A percentile compares a stretch with the other conserved stretches of the same genome.
Conservation (phyloP, 108 stramenopile species). For the Aurantiochytrium sp. region DNA sequence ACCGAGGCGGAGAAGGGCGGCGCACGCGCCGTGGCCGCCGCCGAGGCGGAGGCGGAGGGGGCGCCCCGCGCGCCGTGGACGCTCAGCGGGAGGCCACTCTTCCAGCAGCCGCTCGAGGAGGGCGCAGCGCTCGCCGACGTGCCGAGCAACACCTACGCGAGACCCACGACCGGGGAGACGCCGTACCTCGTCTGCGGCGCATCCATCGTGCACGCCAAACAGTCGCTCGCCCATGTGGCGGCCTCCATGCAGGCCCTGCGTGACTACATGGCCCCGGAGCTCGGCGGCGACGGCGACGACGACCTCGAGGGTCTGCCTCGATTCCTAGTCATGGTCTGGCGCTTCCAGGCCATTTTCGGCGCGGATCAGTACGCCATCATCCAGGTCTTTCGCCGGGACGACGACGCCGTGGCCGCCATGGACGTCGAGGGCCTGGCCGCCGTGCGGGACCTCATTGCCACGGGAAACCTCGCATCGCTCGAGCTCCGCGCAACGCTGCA, state of each 20-base stretch:
- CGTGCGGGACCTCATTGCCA: not conserved
- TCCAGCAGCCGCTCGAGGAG: not conserved
- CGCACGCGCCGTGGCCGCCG: not conserved
- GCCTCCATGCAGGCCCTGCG: not conserved
- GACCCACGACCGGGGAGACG: not conserved
- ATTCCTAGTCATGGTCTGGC: not conserved
- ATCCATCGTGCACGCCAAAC: not conserved
- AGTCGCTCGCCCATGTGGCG: not conserved
- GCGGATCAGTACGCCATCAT: not conserved
- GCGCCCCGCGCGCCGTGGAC: not conserved
- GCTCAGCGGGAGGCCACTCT: not conserved
- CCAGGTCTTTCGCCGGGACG: not conserved
- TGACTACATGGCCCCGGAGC: not conserved
- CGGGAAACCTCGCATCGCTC: not conserved
- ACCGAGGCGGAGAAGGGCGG: not conserved
- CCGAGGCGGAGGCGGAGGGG: not conserved
- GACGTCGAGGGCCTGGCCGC: not conserved
- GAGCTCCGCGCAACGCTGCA: not conserved
- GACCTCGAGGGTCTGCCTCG: not conserved
- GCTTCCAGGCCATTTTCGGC: not conserved
- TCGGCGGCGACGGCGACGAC: not conserved
- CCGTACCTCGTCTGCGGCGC: not conserved
- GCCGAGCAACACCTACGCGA: not conserved
- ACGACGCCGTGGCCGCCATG: not conserved
- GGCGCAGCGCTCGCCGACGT: not conserved